These are phyloP conservation scores for Lentinula edodes DNA, from an alignment of 768 basidiomycete genomes.

Conservation along the genomic window DNA sequence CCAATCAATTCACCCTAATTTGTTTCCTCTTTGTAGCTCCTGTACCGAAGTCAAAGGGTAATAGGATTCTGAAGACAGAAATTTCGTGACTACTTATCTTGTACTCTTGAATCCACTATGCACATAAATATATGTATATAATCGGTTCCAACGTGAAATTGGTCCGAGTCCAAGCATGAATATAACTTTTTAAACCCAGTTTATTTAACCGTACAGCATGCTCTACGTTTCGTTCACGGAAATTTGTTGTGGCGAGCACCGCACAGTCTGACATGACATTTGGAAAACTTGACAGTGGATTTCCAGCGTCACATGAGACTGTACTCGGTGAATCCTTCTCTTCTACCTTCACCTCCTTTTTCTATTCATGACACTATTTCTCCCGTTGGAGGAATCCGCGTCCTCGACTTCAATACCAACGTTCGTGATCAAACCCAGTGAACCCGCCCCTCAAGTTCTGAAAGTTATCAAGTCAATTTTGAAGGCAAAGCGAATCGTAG, in stretches of 20 bases:
- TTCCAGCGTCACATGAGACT: conserved; percentile 1
- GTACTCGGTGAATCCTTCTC: background rate
- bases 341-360: background rate
- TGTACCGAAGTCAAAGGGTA: conserved; percentile 80
- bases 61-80: conserved; percentile 80
- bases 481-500: conserved; percentile 79
- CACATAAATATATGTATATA: no score
- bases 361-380: conserved; percentile 52
- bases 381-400: conserved; percentile 49
- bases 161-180: no score
- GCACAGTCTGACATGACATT: background rate
- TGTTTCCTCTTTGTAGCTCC: conserved; percentile 55
- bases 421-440: conserved; percentile 45
- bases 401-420: conserved; percentile 46
- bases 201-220: background rate
- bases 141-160: no score
- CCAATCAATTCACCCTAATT: conserved; percentile 9
- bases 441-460: conserved; percentile 41
- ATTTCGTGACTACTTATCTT: conserved; percentile 28
- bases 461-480: conserved; percentile 61
- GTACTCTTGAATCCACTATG: background rate
- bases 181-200: no score
- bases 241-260: background rate
- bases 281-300: background rate
- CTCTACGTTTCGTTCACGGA: background rate